Base-by-base conservation (phyloP, 1,284 basidiomycete genomes). In the Leccinum fallax region DNA sequence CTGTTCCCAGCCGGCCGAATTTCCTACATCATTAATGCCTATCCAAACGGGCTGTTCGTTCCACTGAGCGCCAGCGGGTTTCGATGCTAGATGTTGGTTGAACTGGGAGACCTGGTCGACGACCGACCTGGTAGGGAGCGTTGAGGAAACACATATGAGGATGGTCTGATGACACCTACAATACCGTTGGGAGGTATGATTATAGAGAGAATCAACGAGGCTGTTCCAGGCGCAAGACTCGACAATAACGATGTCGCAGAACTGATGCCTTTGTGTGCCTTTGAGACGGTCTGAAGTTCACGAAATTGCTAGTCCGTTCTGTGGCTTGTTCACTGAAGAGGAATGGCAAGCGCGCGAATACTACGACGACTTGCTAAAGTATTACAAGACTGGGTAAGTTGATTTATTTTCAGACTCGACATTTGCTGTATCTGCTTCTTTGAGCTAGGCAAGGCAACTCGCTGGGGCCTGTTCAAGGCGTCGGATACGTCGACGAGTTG, bases 401-500 rank as follows among this genome's bases (percentile, higher is more conserved):
- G 3, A 16, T 8, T 3, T 0, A 10, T 28, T 16, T 46, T 55
- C 19, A 16, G 24, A 53, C 5, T 32, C 15, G 36, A 28, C 26
- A 6, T 1, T 51, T 26, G 26, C n/a, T 52, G 26, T 48, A 49
- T 9, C 57, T 61, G 61, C 65, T 36, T 55, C 21, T 7, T 28
- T 13, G 38, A 43, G 16, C 5, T 60, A 90, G 88, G 21, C 86
- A 90, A 65, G 90, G 90, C 6, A 83, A 86, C 65, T 66, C 74
- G 1, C 77, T 92, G 5, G 92, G 91, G 0, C 85, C 79, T 9
- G 84, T 92, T 2, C 90, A 92, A 72, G 91, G 90, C 53, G 88
- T 94, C 13, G 94, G 93, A 10, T 95, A 90, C 70, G 79, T 92
- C 67, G 94, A 94, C 72, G 93, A 95, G 75, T 85, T 96, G 24